Base-by-base conservation (phyloP, 768 basidiomycete genomes). In the Tylopilus cervinicoccineus region DNA sequence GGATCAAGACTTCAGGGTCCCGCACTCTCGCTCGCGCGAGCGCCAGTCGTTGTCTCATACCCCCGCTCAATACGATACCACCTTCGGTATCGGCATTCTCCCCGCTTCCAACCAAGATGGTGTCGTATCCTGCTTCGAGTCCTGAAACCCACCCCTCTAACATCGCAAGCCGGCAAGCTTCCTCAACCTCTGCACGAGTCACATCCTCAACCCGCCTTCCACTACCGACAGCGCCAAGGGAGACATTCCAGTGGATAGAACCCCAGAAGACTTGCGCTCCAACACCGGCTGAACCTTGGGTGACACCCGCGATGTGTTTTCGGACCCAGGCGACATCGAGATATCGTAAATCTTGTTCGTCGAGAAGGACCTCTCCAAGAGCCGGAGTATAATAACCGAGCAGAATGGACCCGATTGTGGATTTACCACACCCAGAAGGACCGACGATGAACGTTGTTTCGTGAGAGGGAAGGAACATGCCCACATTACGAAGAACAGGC, bases 71-170 rank as follows among this genome's bases (percentile, higher is more conserved):
- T 37, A 77, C 81, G 3, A 87, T 78, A 2, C 93, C 94, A 24
- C 77, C 80, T 28, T 52, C 61, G 12, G 40, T 29, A 16, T 38
- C 38, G 22, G 19, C 27, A 20, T 72, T 80, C 1, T 88, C 89
- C 5, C 66, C 65, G 20, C 55, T 58, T 9, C 64, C 64, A 23
- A 46, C 53, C 3, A 97, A 69, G 26, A 75, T 67, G 0, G 93
- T 95, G 39, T 94, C 88, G 56, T 97, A 97, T 1, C 93, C 92
- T 4, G 84, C 76, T 0, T 90, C 91, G n/a, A 98, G 70, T 46
- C 84, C 88, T 14, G 71, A 67, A 5, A 96, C 76, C 66, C 94
- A 99, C 43, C 91, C 89, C 57, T 95, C 87, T 56, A 97, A 75
- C 63, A 95, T 74, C 0, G 92, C 92, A 8, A 80, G 81, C n/a